phyloP scores from a whole-genome alignment of 2,329 filamentous ascomycete species.

The Fusarium haematococcum region DNA sequence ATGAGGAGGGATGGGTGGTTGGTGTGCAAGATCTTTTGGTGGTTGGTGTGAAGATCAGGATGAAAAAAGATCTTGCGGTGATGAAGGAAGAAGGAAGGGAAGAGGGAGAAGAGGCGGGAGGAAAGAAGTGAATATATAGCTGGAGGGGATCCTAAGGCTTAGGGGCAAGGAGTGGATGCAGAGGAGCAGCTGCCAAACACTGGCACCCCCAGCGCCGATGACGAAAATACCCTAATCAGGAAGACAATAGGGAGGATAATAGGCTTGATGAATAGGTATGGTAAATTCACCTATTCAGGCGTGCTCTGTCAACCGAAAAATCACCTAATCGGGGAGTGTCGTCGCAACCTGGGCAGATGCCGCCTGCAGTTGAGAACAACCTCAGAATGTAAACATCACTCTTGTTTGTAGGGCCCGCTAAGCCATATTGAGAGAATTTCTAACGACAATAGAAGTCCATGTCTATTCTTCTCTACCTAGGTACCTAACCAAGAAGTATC shows the following conservation, averaged over 20 bases:
- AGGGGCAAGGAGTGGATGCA: neutral
- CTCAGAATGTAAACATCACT: neutral
- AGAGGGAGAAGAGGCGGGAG: neutral
- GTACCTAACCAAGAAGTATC: neutral
- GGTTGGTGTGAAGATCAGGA: neutral
- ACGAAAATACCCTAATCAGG: neutral
- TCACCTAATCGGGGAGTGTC: neutral
- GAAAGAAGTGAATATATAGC: neutral
- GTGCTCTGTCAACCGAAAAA: neutral
- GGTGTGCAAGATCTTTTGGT: neutral
- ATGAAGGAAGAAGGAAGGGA: neutral
- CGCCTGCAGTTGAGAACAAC: neutral
- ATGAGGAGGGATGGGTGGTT: neutral
- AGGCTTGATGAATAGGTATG: neutral
- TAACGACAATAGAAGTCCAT: neutral
- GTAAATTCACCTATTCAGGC: neutral
- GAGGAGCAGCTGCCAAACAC: neutral
- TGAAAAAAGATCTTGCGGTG: neutral
- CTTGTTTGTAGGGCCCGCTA: neutral
- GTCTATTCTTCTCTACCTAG: neutral
- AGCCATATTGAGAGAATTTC: neutral
- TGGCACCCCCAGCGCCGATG: neutral
- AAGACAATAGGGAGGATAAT: neutral
- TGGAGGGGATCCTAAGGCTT: neutral
- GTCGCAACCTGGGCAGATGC: neutral